Base-by-base conservation (phyloP, 1,284 basidiomycete species). In the Austropuccinia psidii region DNA sequence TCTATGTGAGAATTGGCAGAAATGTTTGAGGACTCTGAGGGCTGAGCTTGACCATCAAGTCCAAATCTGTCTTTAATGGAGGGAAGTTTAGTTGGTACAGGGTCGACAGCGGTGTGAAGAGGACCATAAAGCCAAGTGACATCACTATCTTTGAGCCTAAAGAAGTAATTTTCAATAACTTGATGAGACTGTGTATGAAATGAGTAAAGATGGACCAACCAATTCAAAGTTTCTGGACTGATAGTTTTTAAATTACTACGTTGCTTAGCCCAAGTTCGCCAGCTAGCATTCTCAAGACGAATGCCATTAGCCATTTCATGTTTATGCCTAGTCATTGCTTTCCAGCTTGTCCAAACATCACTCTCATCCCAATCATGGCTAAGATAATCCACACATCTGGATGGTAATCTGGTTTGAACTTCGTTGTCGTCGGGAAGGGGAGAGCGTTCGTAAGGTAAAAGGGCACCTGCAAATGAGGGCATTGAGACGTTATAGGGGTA, bases 221-320 rank as follows among this genome's bases (percentile, higher is more conserved):
- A 98, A 81, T 98, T 98, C 78, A 98, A 87, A 2, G 95, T 97
- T 83, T 98, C 95, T 75, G 95, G 95, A 52, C 88, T 90, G 80
- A 98, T 87, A 0, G 95, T 98, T 83, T 90, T 92, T 74, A 98
- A 86, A 77, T 94, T 93, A 79, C 96, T 97, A 76, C 95, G 85
- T 85, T 98, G 95, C 83, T 98, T 98, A 86, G 94, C 95, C 95
- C 96, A 98, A 0, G 95, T 98, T 55, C 96, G 84, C 95, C 95
- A 98, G 78, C 89, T 91, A 4, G 96, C 96, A 80, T 98, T 98
- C 84, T 98, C 96, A 75, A 98, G 86, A 65, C 95, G 85, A 73
- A 91, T 86, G 61, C 95, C 95, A 80, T 98, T 98, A 15, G 93
- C 88, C 79, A 98, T 97, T 83, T 95, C 94, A 81, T 97, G 91